Evolutionary conservation across 2,329 filamentous ascomycete genomes (phyloP), one percentile per base, ranked within the genome.

Genomic region (Aspergillus quadricinctus): DNA sequence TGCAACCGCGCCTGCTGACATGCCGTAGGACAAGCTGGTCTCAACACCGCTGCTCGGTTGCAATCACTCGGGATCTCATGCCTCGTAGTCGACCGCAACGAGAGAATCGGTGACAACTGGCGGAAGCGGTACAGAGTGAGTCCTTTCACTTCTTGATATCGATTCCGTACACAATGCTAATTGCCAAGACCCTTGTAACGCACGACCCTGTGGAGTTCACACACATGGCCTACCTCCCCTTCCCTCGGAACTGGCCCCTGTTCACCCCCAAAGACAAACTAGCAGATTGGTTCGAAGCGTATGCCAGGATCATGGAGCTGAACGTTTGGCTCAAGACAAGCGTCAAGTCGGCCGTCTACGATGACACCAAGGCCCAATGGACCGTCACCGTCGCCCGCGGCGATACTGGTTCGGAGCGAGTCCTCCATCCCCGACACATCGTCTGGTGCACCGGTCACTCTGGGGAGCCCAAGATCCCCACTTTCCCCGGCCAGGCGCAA

Each of bases 91-190:
- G 80, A 82, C 51, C 72, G 73, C 52, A 75, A 77, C 41, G 66
- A 73, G 17, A 67, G 75, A 0, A 68, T 81, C 9, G 79, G 79
- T 4, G 79, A 81, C 57, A 80, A 78, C 50, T 82, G 80, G 80
- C 67, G 77, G 3, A 72, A 76, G 17, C 72, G 80, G n/a, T 82
- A 82, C 57, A 69, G 75, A 25, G 72, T 74, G 51, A 53, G 60
- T 57, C n/a, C 27, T 14, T n/a, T 28, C 9, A 17, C 40, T 25
- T 11, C 29, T 7, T 7, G 10, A 14, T 19, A 48, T 10, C 6
- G 45, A 35, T n/a, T 11, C 19, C 21, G 6, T 9, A 49, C 41
- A n/a, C 17, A 7, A 17, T 17, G 5, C 31, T 37, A 5, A 37
- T 2, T 37, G 14, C 31, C 6, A 19, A 72, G 69, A 72, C 69